These are phyloP conservation scores for Pythium pectinolyticum DNA, from an alignment of 352 stramenopile species.

Conservation along the genomic window DNA sequence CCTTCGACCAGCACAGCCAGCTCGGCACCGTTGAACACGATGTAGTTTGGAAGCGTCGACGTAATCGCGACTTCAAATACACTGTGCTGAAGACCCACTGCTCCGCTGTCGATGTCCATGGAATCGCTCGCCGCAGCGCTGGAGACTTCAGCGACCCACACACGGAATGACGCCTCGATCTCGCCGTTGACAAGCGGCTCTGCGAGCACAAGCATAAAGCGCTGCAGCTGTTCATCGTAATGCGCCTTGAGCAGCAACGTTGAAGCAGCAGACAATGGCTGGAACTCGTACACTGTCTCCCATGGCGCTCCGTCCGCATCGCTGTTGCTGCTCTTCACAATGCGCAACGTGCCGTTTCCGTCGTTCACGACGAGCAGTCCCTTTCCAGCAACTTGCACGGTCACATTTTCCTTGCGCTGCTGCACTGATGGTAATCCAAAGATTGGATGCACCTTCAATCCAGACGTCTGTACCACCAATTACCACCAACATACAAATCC, in stretches of 20 bases:
- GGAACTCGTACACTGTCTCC: constrained; percentile 52
- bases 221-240: constrained; percentile 43
- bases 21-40: constrained; percentile 45
- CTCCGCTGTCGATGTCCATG: constrained; percentile 40
- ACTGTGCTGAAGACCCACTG: constrained; percentile 40
- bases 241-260: constrained; percentile 48
- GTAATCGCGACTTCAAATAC: constrained; percentile 46
- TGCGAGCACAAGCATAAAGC: constrained; percentile 47
- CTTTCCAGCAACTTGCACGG: constrained; percentile 53
- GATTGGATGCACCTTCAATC: constrained; percentile 31
- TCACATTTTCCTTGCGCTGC: constrained; percentile 57
- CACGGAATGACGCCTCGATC: constrained; percentile 48
- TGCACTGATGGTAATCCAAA: constrained; percentile 40
- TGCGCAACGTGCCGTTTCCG: constrained; percentile 52
- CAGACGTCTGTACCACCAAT: constrained; percentile 25
- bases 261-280: constrained; percentile 36
- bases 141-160: constrained; percentile 47
- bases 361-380: constrained; percentile 72
- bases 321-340: constrained; percentile 40
- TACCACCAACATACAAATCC: no score
- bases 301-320: constrained; percentile 35
- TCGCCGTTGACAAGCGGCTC: constrained; percentile 46
- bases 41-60: constrained; percentile 50
- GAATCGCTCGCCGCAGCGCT: constrained; percentile 14
- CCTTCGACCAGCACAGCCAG: constrained; percentile 64